Percentiles rank a stretch among this genome's conserved stretches.
These are phyloP conservation scores for Rubia occidens DNA, from an alignment of 305 asterid genomes.

Conservation along the genomic window DNA sequence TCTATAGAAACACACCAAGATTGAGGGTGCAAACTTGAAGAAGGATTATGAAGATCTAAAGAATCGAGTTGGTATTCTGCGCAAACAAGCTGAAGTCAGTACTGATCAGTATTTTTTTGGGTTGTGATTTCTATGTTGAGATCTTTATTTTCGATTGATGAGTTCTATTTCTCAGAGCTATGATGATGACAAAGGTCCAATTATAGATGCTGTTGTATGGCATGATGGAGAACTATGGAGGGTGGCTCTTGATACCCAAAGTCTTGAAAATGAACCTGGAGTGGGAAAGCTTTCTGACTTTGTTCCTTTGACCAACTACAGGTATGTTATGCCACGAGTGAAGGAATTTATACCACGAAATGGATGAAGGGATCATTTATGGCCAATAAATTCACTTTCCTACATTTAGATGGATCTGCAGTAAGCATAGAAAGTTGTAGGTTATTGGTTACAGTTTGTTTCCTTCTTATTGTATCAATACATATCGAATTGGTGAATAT, in stretches of 20 bases:
- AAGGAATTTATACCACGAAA: not conserved
- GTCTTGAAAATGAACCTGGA: conserved; percentile 72
- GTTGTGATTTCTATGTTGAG: conserved; percentile 13
- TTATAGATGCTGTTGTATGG: conserved; percentile 97
- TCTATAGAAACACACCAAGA: conserved; percentile 56
- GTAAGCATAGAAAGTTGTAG: not conserved
- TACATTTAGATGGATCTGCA: not conserved
- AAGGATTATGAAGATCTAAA: conserved; percentile 80
- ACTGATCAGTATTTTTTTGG: conserved; percentile 3
- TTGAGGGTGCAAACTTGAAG: conserved; percentile 51
- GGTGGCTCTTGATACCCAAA: conserved; percentile 92
- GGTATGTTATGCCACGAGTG: conserved; percentile 32
- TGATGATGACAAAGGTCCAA: conserved; percentile 85
- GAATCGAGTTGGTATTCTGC: conserved; percentile 73
- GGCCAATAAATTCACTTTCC: not conserved
- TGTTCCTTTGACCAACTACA: conserved; percentile 84
- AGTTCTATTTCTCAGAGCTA: conserved; percentile 40
- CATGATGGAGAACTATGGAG: conserved; percentile 95
- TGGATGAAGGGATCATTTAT: conserved; percentile 1
- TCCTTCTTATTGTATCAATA: not conserved
- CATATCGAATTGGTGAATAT: not conserved
- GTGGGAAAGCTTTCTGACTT: conserved; percentile 79
- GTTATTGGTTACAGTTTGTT: not conserved
- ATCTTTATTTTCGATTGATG: conserved; percentile 17
- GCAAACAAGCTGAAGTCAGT: conserved; percentile 82